Evolutionary conservation across 1,139 yeast genomes (phyloP).

Genomic region (Scheffersomyces parashehatae): DNA sequence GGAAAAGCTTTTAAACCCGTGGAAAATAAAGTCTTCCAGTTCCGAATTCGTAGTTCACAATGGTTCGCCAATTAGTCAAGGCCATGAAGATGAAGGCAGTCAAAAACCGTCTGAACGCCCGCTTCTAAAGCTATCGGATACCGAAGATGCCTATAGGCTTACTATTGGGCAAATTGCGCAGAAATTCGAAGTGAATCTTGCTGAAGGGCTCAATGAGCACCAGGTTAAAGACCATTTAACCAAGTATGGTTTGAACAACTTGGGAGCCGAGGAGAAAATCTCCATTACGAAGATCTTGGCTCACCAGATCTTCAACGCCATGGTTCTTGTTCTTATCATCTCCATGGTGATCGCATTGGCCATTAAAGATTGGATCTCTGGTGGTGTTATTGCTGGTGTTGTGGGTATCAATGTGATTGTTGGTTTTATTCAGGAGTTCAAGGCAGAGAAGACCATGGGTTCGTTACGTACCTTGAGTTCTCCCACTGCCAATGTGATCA

Average conservation of each 20-base stretch:
- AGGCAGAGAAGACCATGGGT: slow-evolving; percentile 43
- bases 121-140: background rate
- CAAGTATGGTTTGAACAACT: slow-evolving; percentile 24
- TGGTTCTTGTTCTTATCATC: slow-evolving; percentile 37
- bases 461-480: slow-evolving; percentile 32
- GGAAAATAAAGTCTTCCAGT: slow-evolving; percentile 11
- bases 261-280: slow-evolving; percentile 30
- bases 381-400: slow-evolving; percentile 63
- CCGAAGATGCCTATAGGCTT: slow-evolving; percentile 14
- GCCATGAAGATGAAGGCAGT: slow-evolving; percentile 19
- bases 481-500: slow-evolving; percentile 39
- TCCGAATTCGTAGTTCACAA: slow-evolving; percentile 4
- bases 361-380: slow-evolving; percentile 81
- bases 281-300: slow-evolving; percentile 28
- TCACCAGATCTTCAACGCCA: slow-evolving; percentile 40
- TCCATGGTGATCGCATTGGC: slow-evolving; percentile 38
- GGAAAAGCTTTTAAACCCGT: background rate
- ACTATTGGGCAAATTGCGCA: slow-evolving; percentile 11
- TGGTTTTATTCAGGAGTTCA: slow-evolving; percentile 36
- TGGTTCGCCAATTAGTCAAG: slow-evolving; percentile 17
- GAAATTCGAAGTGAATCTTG: slow-evolving; percentile 12
- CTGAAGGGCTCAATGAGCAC: slow-evolving; percentile 14
- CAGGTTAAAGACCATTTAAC: slow-evolving; percentile 11
- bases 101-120: slow-evolving; percentile 12
- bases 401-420: slow-evolving; percentile 31